Evolutionary conservation across 441 rosid genomes (phyloP).

Genomic region (Hura crepitans): DNA sequence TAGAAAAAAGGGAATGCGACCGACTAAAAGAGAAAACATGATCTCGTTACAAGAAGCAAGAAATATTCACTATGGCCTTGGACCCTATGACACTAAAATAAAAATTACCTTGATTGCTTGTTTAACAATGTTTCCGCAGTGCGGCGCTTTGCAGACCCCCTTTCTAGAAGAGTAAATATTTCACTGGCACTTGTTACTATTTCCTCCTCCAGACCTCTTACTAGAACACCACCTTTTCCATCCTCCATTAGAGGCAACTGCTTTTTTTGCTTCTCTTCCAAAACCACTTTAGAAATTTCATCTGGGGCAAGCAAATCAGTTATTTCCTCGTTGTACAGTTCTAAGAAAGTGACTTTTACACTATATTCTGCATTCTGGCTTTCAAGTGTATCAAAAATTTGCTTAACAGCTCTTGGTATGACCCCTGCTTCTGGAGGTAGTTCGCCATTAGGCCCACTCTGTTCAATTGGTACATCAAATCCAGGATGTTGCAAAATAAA

Average conservation of each 20-base stretch:
- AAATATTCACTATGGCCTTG: too few relatives aligned
- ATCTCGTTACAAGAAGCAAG: too few relatives aligned
- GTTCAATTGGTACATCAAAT: too few relatives aligned
- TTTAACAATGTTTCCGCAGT: constrained; percentile 86
- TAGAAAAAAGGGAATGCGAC: constrained; percentile 90
- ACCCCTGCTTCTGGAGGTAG: constrained; percentile 92
- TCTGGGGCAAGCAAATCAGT: constrained; percentile 78
- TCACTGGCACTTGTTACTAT: constrained; percentile 86
- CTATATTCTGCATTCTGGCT: constrained; percentile 85
- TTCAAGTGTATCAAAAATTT: constrained; percentile 73
- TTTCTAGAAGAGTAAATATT: constrained; percentile 71
- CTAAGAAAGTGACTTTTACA: constrained; percentile 91
- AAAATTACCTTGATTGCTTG: constrained; percentile 68
- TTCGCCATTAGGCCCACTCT: constrained; percentile 96
- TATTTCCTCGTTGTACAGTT: constrained; percentile 87
- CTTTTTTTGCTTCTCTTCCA: constrained; percentile 74
- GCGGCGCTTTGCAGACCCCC: constrained; percentile 77
- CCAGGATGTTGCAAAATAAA: too few relatives aligned
- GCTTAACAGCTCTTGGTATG: constrained; percentile 87
- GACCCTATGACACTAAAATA: too few relatives aligned
- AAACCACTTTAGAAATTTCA: constrained; percentile 44
- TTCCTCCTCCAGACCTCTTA: constrained; percentile 91
- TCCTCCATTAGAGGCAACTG: constrained; percentile 86
- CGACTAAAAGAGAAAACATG: constrained; percentile 73
- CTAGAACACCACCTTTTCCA: constrained; percentile 82